A percentile compares a stretch with the other conserved stretches of the same genome.
Evolutionary conservation across 306 rosid species (phyloP).

Genomic region (Glycine latifolia): DNA sequence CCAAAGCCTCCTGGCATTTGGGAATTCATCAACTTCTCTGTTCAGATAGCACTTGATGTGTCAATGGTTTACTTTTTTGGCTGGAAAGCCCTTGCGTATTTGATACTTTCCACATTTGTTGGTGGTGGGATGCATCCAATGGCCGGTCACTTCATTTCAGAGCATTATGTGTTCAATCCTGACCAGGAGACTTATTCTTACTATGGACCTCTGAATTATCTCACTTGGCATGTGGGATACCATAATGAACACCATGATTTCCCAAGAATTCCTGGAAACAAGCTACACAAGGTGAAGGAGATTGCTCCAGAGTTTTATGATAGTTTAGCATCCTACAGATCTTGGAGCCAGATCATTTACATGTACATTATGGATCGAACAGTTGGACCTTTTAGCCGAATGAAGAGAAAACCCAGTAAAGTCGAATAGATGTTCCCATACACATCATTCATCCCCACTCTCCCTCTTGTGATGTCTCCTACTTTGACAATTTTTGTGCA

Average conservation of each 20-base stretch:
- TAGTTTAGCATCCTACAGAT: slow-evolving; percentile 65
- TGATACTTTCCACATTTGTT: slow-evolving; percentile 84
- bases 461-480: slow-evolving; percentile 19
- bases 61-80: slow-evolving; percentile 76
- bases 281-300: slow-evolving; percentile 89
- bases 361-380: slow-evolving; percentile 85
- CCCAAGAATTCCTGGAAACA: slow-evolving; percentile 87
- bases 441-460: slow-evolving; percentile 10
- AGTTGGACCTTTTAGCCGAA: slow-evolving; percentile 88
- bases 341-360: slow-evolving; percentile 86
- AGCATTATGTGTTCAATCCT: slow-evolving; percentile 88
- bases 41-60: slow-evolving; percentile 72
- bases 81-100: slow-evolving; percentile 78
- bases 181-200: slow-evolving; percentile 93
- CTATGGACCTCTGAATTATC: slow-evolving; percentile 85
- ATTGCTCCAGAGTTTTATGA: slow-evolving; percentile 84
- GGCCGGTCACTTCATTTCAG: slow-evolving; percentile 98
- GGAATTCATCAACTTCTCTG: slow-evolving; percentile 77
- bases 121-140: slow-evolving; percentile 99
- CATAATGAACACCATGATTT: slow-evolving; percentile 96
- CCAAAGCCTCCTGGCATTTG: slow-evolving; percentile 89
- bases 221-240: slow-evolving; percentile 91
- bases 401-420: slow-evolving; percentile 81
- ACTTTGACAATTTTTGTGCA: slow-evolving; percentile 31
- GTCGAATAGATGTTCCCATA: slow-evolving; percentile 52